Base-by-base conservation (phyloP, 2,329 filamentous ascomycete species). In the Clonostachys byssicola region DNA sequence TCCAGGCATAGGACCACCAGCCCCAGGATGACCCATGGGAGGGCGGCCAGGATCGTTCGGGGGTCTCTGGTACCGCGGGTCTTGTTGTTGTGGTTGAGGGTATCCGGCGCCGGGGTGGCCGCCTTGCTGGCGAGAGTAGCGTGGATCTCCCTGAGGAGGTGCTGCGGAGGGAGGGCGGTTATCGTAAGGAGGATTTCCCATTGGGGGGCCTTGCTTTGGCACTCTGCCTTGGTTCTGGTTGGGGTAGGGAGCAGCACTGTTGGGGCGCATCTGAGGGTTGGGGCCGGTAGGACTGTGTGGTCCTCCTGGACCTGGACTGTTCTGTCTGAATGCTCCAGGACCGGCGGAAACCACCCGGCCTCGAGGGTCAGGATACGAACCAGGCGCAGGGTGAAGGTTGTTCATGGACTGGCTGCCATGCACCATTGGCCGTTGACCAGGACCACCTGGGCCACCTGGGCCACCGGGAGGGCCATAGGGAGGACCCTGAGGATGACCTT, bases 331-430 rank as follows among this genome's bases (percentile, higher is more conserved):
- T 2, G 64, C 70, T n/a, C 50, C 54, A n/a, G 49, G 73, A 16
- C 73, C 71, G 14, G 66, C 63, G 10, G 73, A 74, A 12, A 62
- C 57, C 14, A 70, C 60, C 43, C 75, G 73, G 36, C 65, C 66
- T 10, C 72, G 70, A 20, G 64, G 62, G 51, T 75, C 69, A 54
- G 13, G 68, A 66, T 36, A 61, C 63, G 54, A 52, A 16, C 48
- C 49, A 16, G 51, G 43, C n/a, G 67, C 62, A 14, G 70, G 68
- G 34, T 75, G 67, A 45, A 79, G 63, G 54, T 72, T 75, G 17
- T 71, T 69, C 47, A 67, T 66, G 3, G 74, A 73, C 43, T 76
- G 68, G 23, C 23, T 30, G 23, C 23, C 14, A 39, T 60, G 57
- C 8, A 71, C 68, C 53, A 77, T 61, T 5, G 62, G 59, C 18